phyloP scores from a whole-genome alignment of 176 grass and related monocot genomes.

The Alloteropsis semialata region DNA sequence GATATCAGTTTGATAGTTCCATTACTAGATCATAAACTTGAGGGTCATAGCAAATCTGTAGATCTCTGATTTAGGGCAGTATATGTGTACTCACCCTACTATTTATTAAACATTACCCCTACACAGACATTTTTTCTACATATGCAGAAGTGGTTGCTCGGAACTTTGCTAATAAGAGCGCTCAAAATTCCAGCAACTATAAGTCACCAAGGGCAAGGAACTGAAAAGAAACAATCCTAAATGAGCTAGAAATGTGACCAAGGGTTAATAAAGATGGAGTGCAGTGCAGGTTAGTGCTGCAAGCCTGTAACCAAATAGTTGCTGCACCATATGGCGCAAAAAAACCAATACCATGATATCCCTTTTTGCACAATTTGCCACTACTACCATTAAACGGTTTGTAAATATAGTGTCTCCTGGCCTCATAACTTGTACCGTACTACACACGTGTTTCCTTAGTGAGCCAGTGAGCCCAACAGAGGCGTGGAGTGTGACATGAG shows the following conservation, averaged over 20 bases:
- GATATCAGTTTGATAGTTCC: background rate
- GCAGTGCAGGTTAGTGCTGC: background rate
- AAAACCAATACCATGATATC: background rate
- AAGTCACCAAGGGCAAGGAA: background rate
- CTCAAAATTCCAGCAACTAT: background rate
- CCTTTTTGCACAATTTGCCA: background rate
- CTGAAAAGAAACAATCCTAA: background rate
- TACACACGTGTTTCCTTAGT: background rate
- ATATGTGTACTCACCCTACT: background rate
- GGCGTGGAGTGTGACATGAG: background rate
- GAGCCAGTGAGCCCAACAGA: background rate
- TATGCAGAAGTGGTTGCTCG: background rate
- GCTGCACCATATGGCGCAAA: background rate
- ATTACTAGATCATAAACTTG: background rate
- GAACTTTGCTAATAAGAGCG: background rate
- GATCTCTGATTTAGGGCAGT: background rate
- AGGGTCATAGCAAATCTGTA: slow-evolving; percentile 6
- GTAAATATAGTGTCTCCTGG: background rate
- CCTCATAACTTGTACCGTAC: background rate
- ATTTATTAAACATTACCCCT: background rate
- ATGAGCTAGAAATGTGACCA: background rate
- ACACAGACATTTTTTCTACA: background rate
- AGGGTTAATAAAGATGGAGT: no score
- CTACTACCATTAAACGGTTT: background rate
- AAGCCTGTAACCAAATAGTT: background rate